Conservation (phyloP, 192 early-diverging fungal species). For the Globomyces pollinis-pini region DNA sequence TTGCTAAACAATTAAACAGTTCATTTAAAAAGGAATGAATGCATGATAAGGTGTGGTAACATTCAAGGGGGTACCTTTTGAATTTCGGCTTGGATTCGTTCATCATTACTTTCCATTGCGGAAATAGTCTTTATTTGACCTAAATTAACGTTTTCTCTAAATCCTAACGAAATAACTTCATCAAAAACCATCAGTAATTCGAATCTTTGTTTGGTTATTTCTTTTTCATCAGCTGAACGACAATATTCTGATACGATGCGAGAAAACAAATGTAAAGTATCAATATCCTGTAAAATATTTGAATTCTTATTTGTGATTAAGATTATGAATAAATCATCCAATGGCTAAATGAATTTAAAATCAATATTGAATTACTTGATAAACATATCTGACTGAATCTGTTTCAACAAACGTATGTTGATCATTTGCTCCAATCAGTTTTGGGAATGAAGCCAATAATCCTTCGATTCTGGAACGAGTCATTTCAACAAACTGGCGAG, state of each 20-base stretch:
- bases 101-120: constrained; percentile 98
- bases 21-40: not conserved
- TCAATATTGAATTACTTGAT: constrained; percentile 48
- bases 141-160: constrained; percentile 85
- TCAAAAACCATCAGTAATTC: constrained; percentile 91
- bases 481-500: constrained; percentile 95
- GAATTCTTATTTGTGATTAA: constrained; percentile 91
- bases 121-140: constrained; percentile 87
- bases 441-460: constrained; percentile 92
- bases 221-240: constrained; percentile 74
- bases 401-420: constrained; percentile 98
- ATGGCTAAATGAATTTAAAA: constrained; percentile 52
- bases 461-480: constrained; percentile 94
- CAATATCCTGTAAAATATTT: constrained; percentile 98
- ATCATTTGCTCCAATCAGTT: constrained; percentile 79
- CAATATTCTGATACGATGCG: constrained; percentile 87
- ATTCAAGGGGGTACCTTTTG: constrained; percentile 53
- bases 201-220: constrained; percentile 73
- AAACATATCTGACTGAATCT: constrained; percentile 93
- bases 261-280: constrained; percentile 88
- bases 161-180: constrained; percentile 87
- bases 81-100: constrained; percentile 94
- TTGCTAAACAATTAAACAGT: constrained; percentile 49
- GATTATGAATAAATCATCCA: constrained; percentile 91
- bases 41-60: too few relatives aligned